Conservation (phyloP, 306 rosid species). For the Notholithocarpus densiflorus region DNA sequence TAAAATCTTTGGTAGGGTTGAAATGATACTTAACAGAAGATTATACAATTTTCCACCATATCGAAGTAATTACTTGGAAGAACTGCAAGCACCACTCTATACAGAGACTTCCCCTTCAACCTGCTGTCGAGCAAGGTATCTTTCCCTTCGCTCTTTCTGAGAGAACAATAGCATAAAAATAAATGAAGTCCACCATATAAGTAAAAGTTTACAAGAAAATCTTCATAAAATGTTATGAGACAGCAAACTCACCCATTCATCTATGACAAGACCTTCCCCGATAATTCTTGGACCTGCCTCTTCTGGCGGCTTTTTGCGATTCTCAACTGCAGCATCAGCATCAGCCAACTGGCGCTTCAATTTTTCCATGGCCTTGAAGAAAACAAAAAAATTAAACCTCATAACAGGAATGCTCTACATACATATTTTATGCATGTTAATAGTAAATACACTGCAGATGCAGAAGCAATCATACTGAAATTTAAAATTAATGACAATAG, state of each 20-base stretch:
- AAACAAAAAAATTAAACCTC: not conserved
- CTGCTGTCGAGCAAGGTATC: constrained; percentile 90
- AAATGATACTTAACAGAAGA: not conserved
- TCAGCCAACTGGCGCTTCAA: constrained; percentile 75
- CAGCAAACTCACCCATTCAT: constrained; percentile 77
- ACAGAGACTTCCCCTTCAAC: constrained; percentile 75
- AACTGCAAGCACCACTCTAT: constrained; percentile 36
- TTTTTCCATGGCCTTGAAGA: constrained; percentile 60
- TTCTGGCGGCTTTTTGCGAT: constrained; percentile 73
- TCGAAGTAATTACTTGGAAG: constrained; percentile 9
- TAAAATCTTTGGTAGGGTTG: not conserved
- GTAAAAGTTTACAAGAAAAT: not conserved
- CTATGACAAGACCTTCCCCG: constrained; percentile 94
- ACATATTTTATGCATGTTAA: not conserved
- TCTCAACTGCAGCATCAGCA: constrained; percentile 78
- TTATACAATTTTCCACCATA: not conserved
- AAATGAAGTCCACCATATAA: constrained; percentile 6
- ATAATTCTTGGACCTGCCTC: constrained; percentile 70
- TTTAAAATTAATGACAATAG: not conserved
- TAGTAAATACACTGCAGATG: not conserved
- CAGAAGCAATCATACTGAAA: not conserved
- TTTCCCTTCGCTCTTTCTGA: constrained; percentile 96
- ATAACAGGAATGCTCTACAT: not conserved
- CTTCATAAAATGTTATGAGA: not conserved
- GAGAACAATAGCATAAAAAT: constrained; percentile 3